Percentiles rank a stretch among this genome's conserved stretches.
Evolutionary conservation across 495 filamentous ascomycete genomes (phyloP).

Genomic region (Penicillium bovifimosum): DNA sequence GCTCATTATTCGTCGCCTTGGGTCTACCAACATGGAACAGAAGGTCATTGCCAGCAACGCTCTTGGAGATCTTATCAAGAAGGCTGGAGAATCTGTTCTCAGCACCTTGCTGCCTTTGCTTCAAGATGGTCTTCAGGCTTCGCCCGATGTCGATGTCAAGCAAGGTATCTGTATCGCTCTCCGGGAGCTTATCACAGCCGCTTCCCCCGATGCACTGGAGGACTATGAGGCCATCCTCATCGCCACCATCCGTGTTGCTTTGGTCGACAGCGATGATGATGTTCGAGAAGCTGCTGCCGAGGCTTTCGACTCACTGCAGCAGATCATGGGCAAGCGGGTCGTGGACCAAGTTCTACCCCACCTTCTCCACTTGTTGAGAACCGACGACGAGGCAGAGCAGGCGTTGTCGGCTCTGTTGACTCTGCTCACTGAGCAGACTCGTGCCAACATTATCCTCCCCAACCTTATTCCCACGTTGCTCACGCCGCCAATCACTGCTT

Average conservation of each 20-base stretch:
- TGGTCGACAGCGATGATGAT: conserved; percentile 82
- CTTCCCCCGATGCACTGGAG: conserved; percentile 80
- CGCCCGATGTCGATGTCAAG: conserved; percentile 86
- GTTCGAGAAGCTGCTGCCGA: conserved; percentile 95
- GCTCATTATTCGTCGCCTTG: conserved; percentile 88
- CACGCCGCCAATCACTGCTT: conserved; percentile 80
- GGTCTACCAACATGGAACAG: conserved; percentile 95
- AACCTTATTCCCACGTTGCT: conserved; percentile 92
- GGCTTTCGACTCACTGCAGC: conserved; percentile 91
- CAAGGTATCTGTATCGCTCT: conserved; percentile 97
- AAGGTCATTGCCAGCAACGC: conserved; percentile 98
- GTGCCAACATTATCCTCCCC: conserved; percentile 93
- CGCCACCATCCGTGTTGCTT: conserved; percentile 84
- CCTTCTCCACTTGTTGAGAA: conserved; percentile 79
- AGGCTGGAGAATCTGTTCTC: conserved; percentile 89
- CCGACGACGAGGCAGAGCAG: conserved; percentile 82
- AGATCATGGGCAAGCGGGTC: conserved; percentile 85
- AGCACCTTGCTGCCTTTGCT: conserved; percentile 83
- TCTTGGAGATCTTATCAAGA: conserved; percentile 90
- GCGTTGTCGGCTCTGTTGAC: conserved; percentile 89
- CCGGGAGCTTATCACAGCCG: conserved; percentile 87
- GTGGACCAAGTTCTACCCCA: conserved; percentile 93
- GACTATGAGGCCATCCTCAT: conserved; percentile 94
- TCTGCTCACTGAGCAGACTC: conserved; percentile 83
- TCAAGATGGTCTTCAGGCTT: conserved; percentile 83